Evolutionary conservation across 1,284 basidiomycete genomes (phyloP).

Genomic region (Rhizopogon hawkerae): DNA sequence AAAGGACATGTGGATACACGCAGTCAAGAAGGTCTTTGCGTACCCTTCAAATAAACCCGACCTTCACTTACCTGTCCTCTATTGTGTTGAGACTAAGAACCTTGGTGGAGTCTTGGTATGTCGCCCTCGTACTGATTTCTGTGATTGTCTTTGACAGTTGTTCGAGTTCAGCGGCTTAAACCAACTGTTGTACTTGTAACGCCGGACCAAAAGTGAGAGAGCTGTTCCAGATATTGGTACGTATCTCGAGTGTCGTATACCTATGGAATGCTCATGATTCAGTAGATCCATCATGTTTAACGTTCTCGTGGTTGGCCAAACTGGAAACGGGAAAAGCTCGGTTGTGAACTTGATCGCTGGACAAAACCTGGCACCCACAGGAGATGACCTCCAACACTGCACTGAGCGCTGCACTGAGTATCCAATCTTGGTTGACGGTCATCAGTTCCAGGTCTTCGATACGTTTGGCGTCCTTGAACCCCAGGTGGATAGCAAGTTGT

Average conservation of each 20-base stretch:
- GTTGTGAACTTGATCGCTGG: slow-evolving; percentile 6
- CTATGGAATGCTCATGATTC: background rate
- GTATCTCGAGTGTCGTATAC: background rate
- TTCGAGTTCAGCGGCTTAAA: background rate
- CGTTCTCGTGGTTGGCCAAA: slow-evolving; percentile 5
- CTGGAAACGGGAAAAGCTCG: slow-evolving; percentile 6
- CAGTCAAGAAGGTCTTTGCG: too few species aligned
- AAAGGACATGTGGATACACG: background rate
- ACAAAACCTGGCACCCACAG: background rate
- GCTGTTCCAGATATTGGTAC: background rate
- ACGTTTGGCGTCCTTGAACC: slow-evolving; percentile 6
- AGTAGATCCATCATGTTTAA: background rate
- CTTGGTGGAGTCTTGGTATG: background rate
- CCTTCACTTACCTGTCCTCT: too few species aligned
- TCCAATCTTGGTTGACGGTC: background rate
- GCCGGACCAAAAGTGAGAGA: background rate
- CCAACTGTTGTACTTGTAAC: background rate
- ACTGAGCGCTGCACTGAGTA: background rate
- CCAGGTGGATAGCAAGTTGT: background rate
- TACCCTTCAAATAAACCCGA: background rate
- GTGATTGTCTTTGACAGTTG: background rate
- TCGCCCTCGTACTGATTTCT: background rate
- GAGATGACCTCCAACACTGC: background rate
- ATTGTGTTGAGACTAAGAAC: background rate
- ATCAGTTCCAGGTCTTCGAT: slow-evolving; percentile 1